Base-by-base conservation (phyloP, 1,284 basidiomycete species). In the Ustilago tritici region DNA sequence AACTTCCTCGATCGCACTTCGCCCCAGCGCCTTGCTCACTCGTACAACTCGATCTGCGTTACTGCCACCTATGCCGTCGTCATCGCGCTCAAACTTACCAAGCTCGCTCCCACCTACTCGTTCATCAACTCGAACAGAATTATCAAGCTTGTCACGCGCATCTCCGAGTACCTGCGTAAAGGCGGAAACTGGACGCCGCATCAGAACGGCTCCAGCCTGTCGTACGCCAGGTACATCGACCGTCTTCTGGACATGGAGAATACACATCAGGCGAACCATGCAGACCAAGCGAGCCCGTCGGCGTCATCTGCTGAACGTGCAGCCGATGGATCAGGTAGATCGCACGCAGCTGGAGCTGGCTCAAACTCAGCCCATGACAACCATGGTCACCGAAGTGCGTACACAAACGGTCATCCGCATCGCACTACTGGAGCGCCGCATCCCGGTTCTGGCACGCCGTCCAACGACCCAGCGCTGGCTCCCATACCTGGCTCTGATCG, bases 11-110 rank as follows among this genome's bases (percentile, higher is more conserved):
- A 71, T 12, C 70, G 63, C 35, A 69, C 70, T 14, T 71, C 74
- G 35, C 74, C 74, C 1, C 59, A 70, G 28, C 64, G 70, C 5
- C 66, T 76, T 3, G 70, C 70, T 2, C 66, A 76, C 38, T 76
- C 69, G 1, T 76, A 76, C 61, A 76, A 76, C 55, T 76, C 74
- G 17, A 70, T 76, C 40, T 76, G 65, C 56, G 70, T 76, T 32
- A 71, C 74, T 5, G 74, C 74, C 14, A 70, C 69, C 40, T 76
- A 76, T 28, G 68, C 65, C 19, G 64, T 71, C 23, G 70, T 71
- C 50, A 65, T 76, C 19, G 65, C 74, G 4, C 69, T 73, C 56
- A 70, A 71, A 40, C 66, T 76, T 41, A 71, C 70, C 53, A 69
- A 73, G 43, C 61, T 76, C 6, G 70, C 74, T 0, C 56, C 61